Evolutionary conservation across 2,329 filamentous ascomycete genomes (phyloP), one percentile per base, ranked within the genome.

Genomic region (Cryphonectria parasitica): DNA sequence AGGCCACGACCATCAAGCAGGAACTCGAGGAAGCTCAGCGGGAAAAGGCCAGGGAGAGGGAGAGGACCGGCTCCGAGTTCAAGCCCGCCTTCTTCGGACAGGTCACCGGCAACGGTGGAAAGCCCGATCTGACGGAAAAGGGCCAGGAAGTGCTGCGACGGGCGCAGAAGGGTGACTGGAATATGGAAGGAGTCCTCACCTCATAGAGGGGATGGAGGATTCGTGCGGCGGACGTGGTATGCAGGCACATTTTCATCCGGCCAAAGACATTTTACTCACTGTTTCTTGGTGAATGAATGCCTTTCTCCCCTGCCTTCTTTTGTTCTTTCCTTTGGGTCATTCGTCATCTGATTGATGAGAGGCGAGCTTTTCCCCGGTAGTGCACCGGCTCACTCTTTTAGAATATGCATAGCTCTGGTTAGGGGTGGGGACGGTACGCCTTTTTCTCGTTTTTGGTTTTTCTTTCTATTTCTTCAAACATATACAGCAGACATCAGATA

Each of bases 21-120:
- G 94, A 97, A 76, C 88, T 99, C 15, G 96, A 99, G 80, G 96
- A 99, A 80, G 86, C 87, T 60, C 96, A 99, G 82, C 87, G 96
- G 43, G 88, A 92, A 76, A 95, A 93, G 82, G 95, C 93, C 1
- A 90, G 93, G 34, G 90, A 95, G 78, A 87, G 96, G 60, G 92
- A 95, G 78, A 86, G 86, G 61, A 87, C 86, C 19, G 88, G 90
- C 17, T 86, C 88, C 71, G 87, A 89, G 45, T 99, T 93, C 90
- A 85, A 90, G 74, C 96, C 96, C n/a, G 86, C 94, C 60, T 99
- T 97, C 82, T 99, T 99, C 81, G 90, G 83, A 75, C 85, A 88
- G 76, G 81, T 83, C 68, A 84, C 83, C 13, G 86, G 86, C 75
- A 88, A 87, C 71, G 84, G 83, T 64, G 87, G 87, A 69, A 85